Evolutionary conservation across 768 basidiomycete species (phyloP), one percentile per base, ranked within the genome.

Genomic region (Mycena sanguinolenta): DNA sequence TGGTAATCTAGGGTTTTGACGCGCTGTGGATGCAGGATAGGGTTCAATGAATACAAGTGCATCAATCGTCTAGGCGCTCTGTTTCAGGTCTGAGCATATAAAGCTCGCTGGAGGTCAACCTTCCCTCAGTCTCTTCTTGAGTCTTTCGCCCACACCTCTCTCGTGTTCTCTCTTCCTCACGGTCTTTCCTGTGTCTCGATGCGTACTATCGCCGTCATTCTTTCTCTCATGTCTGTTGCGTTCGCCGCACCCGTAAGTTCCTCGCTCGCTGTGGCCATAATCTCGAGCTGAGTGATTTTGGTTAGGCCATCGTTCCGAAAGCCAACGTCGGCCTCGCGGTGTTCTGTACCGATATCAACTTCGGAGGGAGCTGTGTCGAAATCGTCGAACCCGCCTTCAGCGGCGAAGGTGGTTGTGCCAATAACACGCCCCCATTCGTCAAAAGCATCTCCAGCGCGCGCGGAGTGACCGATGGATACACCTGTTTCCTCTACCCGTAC

Each of bases 271-370:
- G 3, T 30, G 12, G 4, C 5, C 19, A 28, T 6, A 49, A n/a
- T 14, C 7, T 7, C 46, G 4, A 4, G 52, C 14, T 53, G 52
- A 30, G 28, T 28, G 2, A 10, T 16, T 25, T 53, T 25, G 27
- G 30, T 53, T 25, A 53, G 52, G 25, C 52, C 52, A 5, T 30
- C 27, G 14, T 53, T 19, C 12, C 52, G 27, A 27, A 34, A 34
- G 21, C 12, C 30, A 12, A 4, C 17, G 30, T 54, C 53, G 53
- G 30, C 30, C 14, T 54, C 17, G 53, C 30, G n/a, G 53, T 54
- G 53, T 42, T 58, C n/a, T 58, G 57, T 36, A 58, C 57, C 7
- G 57, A 58, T 34, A 27, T 58, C 57, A 58, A 58, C 57, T 58
- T 39, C 23, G 14, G 17, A 4, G 57, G 57, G 28, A 25, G n/a